Base-by-base conservation (phyloP, 2,329 filamentous ascomycete species). In the Fusarium setosum region DNA sequence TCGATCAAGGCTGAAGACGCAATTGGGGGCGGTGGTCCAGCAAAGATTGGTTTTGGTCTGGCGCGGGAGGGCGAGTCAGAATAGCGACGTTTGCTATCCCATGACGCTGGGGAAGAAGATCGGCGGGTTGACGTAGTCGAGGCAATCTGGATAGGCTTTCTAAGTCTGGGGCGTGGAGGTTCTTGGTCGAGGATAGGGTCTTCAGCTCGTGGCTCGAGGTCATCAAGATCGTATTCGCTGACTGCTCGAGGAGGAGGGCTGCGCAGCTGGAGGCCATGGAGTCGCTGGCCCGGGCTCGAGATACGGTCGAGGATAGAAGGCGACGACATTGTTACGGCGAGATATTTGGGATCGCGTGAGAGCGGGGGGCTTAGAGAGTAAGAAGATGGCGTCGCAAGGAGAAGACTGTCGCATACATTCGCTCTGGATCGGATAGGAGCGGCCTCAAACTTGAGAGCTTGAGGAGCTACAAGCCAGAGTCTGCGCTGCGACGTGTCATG, bases 11-110 rank as follows among this genome's bases (percentile, higher is more conserved):
- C 58, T 4, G 78, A 75, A 0, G 84, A 84, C 6, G 81, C 78
- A 56, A 86, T 86, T 5, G 84, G 84, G 1, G 84, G 83, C 0
- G 84, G 84, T 1, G 84, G 84, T 1, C 83, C 83, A 3, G 75
- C 70, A 56, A 86, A 86, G 41, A 85, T 76, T 4, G 74, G 60
- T 12, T 71, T 76, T 9, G 67, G 67, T 47, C 72, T 77, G 20
- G 60, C 62, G 52, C 75, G 77, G 6, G 77, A 76, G 10, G 74
- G 65, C 2, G 79, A 78, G 12, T 67, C 73, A 7, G 65, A 62
- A 24, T 71, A 73, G 62, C 72, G 77, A 47, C 62, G 67, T 47
- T 68, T 72, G 42, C 67, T 68, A 24, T 73, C 67, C 45, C 50
- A 61, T 1, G 63, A 69, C 20, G 55, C 48, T 34, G 64, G 47